Evolutionary conservation across 2,329 filamentous ascomycete genomes (phyloP).

Genomic region (Helminthosporium solani): DNA sequence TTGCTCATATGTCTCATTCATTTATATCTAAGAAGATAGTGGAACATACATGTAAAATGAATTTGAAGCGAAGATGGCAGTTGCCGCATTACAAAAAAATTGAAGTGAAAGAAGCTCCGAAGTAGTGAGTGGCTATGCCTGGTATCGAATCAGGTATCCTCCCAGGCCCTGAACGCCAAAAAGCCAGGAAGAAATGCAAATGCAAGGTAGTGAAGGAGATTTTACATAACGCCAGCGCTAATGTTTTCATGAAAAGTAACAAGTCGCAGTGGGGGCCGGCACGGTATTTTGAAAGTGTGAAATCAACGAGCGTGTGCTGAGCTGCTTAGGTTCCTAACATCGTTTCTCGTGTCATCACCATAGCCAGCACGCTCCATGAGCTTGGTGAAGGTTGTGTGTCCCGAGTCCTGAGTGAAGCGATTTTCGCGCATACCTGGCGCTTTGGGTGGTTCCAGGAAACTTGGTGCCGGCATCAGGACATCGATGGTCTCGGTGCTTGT

Average conservation of each 20-base stretch:
- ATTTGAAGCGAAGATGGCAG: constrained; percentile 4
- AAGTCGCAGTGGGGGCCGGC: no score
- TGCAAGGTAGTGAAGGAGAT: background rate
- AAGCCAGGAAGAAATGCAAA: background rate
- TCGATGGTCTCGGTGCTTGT: constrained; percentile 48
- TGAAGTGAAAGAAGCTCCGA: background rate
- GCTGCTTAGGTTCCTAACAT: constrained; percentile 29
- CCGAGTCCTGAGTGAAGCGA: constrained; percentile 31
- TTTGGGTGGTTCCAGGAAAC: constrained; percentile 36
- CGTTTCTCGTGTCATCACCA: constrained; percentile 30
- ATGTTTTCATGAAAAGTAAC: constrained; percentile 7
- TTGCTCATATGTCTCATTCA: no score
- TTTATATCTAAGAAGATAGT: no score
- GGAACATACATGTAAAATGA: background rate
- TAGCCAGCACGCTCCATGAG: constrained; percentile 47
- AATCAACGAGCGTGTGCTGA: background rate
- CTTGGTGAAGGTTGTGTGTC: constrained; percentile 43
- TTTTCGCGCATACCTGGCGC: constrained; percentile 35
- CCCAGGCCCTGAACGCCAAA: constrained; percentile 1
- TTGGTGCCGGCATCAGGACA: constrained; percentile 44
- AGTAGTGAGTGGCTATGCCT: constrained; percentile 13
- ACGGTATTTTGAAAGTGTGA: no score
- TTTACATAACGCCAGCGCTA: constrained; percentile 16
- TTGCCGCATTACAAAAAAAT: constrained; percentile 2
- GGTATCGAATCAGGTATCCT: constrained; percentile 15